phyloP scores from a whole-genome alignment of 371 early-diverging fungal genomes.

The Apophysomyces sp. region DNA sequence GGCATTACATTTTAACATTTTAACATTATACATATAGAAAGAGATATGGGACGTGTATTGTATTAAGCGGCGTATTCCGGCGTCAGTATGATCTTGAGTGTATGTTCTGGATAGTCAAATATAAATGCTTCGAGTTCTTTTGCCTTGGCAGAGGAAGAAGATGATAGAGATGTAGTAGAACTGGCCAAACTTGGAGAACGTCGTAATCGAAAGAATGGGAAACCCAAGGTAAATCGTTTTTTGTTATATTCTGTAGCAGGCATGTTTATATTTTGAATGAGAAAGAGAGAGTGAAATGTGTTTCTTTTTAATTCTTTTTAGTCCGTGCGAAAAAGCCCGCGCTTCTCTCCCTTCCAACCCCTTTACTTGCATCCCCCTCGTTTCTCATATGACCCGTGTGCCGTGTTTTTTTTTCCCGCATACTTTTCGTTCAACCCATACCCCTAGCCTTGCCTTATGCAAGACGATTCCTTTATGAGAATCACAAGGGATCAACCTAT shows the following conservation, averaged over 20 bases:
- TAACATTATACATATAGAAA: not conserved
- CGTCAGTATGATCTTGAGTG: not conserved
- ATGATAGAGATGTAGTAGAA: not conserved
- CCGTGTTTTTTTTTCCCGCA: not conserved
- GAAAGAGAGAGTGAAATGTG: not conserved
- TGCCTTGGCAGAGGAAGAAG: not conserved
- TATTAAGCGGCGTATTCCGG: conserved; percentile 1
- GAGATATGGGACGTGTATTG: not conserved
- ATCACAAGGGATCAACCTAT: not conserved
- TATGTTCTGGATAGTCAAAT: not conserved
- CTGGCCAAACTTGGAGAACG: not conserved
- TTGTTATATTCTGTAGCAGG: not conserved
- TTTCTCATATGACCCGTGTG: not conserved
- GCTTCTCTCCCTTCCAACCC: not conserved
- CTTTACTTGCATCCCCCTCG: not conserved
- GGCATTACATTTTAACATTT: too few relatives aligned
- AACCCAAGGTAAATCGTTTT: not conserved
- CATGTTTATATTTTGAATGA: not conserved
- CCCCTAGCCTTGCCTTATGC: not conserved
- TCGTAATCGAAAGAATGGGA: not conserved
- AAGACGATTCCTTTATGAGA: not conserved
- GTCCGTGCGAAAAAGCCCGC: not conserved
- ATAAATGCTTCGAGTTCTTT: not conserved
- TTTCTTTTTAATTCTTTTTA: not conserved
- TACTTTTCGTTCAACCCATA: not conserved